Evolutionary conservation across 805 yeast species (phyloP).

Genomic region (Isabelozyma pseudorhagii): DNA sequence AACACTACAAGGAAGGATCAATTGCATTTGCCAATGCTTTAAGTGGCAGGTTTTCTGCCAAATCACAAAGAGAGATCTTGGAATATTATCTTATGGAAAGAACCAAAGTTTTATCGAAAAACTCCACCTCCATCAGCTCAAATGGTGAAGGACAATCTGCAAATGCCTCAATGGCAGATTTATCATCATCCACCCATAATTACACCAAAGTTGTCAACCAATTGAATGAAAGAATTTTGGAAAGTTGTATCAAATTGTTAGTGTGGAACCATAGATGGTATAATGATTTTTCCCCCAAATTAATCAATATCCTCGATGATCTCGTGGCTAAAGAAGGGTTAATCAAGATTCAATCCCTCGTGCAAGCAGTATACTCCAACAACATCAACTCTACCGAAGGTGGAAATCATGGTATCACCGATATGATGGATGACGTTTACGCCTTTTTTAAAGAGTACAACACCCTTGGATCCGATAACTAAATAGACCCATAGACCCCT

Average conservation of each 20-base stretch:
- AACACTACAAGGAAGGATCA: slow-evolving; percentile 84
- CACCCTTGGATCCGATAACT: slow-evolving; percentile 43
- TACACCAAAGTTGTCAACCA: slow-evolving; percentile 37
- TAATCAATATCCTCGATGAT: slow-evolving; percentile 54
- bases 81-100: slow-evolving; percentile 58
- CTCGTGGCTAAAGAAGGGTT: slow-evolving; percentile 76
- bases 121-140: slow-evolving; percentile 10
- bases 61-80: slow-evolving; percentile 71
- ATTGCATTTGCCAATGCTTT: slow-evolving; percentile 77
- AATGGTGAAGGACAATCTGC: slow-evolving; percentile 2
- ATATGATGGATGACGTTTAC: slow-evolving; percentile 52
- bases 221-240: slow-evolving; percentile 59
- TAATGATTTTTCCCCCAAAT: slow-evolving; percentile 75
- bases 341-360: slow-evolving; percentile 69
- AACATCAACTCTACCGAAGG: slow-evolving; percentile 16
- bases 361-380: slow-evolving; percentile 60
- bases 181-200: slow-evolving; percentile 20
- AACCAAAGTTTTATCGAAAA: slow-evolving; percentile 30
- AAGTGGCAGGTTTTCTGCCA: slow-evolving; percentile 72
- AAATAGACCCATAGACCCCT: neutral
- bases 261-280: slow-evolving; percentile 99
- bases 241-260: slow-evolving; percentile 67
- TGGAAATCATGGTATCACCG: slow-evolving; percentile 54
- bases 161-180: neutral
- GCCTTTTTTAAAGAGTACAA: slow-evolving; percentile 44